Evolutionary conservation across 83 land plant species (phyloP), one percentile per base, ranked within the genome.

Genomic region (Picea mariana): DNA sequence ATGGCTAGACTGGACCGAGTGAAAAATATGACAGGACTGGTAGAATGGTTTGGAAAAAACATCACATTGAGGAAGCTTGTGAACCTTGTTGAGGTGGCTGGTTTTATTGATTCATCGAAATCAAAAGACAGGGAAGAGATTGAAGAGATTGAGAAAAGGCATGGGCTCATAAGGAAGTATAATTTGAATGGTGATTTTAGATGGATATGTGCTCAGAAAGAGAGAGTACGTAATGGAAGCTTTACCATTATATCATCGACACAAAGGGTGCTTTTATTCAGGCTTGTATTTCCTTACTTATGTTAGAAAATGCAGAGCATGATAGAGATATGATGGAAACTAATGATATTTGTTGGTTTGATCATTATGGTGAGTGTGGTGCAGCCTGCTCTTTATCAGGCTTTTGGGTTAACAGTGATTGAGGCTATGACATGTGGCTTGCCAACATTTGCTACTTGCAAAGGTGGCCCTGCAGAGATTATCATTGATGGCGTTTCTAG

Each of bases 121-220:
- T 34, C 34, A 34, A 93, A 90, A 66, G 99, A 97, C 87, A 88
- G 99, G 42, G 99, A 97, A 86, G 99, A 97, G 80, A 84, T 92
- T 27, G 84, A 60, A 13, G 99, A 97, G 88, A 97, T 97, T 21
- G 86, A 90, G 62, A 95, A 89, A 87, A 93, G 95, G 99, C 92
- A 95, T 82, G 34, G 83, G 9, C 81, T 97, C 60, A 92, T 93
- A 9, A 85, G 89, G 40, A 87, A 90, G 26, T 91, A 97, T 87
- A 86, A 89, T n/a, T 90, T 97, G 5, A 84, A 88, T 52, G 96
- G 96, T 4, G 92, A 93, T 11, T 81, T 97, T 20, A 81, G 99
- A 42, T 97, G 99, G 99, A 88, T 97, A 16, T 84, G 89, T 27
- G 93, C 98, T 12, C 99, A 97, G 82, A 93, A 77, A 31, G 94